Percentiles rank a stretch among this genome's conserved stretches.
Evolutionary conservation across 176 grass and related monocot genomes (phyloP).

Genomic region (Zoysia pacifica): DNA sequence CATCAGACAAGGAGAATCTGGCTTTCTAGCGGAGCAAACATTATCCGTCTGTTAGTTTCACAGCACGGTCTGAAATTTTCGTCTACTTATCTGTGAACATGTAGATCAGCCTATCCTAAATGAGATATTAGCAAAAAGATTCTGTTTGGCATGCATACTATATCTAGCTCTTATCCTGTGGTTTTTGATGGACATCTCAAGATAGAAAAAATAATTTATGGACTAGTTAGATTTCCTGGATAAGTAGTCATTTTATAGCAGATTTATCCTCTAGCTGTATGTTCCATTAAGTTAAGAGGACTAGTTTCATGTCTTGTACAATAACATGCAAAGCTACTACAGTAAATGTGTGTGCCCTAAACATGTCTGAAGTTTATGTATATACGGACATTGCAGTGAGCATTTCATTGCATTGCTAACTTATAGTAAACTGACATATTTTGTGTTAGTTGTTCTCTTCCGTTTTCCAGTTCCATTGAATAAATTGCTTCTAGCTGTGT

Average conservation of each 20-base stretch:
- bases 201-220: conserved; percentile 32
- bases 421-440: neutral
- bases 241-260: conserved; percentile 21
- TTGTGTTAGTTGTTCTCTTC: neutral
- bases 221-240: conserved; percentile 29
- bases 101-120: conserved; percentile 14
- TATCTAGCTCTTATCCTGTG: conserved; percentile 4
- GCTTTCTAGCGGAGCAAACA: conserved; percentile 27
- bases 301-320: conserved; percentile 15
- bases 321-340: neutral
- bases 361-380: neutral
- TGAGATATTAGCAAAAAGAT: conserved; percentile 35
- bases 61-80: conserved; percentile 33
- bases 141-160: conserved; percentile 29
- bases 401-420: neutral
- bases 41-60: conserved; percentile 32
- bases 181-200: conserved; percentile 21
- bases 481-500: neutral
- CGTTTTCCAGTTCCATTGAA: neutral
- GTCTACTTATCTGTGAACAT: conserved; percentile 32
- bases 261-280: conserved; percentile 16
- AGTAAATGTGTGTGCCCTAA: neutral
- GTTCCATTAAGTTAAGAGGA: conserved; percentile 9
- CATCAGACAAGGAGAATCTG: conserved; percentile 56
- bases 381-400: neutral